A percentile compares a stretch with the other conserved stretches of the same genome.
phyloP scores from a whole-genome alignment of 2,329 filamentous ascomycete genomes.

The Ophiostoma sp. region DNA sequence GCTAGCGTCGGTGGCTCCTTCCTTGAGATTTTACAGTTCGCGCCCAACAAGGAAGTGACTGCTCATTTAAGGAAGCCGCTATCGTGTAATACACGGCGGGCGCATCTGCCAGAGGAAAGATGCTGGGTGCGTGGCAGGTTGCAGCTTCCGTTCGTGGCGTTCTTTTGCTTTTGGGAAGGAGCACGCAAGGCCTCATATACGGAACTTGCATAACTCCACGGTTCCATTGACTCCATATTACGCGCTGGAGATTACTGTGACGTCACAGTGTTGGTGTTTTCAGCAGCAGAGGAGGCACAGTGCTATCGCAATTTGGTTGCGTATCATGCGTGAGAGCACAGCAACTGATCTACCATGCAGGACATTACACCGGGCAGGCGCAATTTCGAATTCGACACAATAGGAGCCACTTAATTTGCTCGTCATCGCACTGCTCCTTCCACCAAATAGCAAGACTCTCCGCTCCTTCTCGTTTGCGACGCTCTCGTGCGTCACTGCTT shows the following conservation, averaged over 20 bases:
- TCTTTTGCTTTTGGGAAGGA: background rate
- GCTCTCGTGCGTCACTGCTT: background rate
- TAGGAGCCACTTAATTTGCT: background rate
- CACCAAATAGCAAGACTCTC: background rate
- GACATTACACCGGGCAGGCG: background rate
- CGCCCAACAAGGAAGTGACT: background rate
- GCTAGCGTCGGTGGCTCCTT: background rate
- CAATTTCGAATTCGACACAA: background rate
- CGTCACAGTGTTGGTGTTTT: background rate
- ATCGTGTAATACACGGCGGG: background rate
- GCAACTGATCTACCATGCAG: background rate
- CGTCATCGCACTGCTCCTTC: constrained; percentile 4
- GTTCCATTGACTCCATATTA: background rate
- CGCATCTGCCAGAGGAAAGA: background rate
- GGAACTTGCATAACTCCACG: background rate
- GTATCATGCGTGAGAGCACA: background rate
- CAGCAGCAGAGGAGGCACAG: background rate
- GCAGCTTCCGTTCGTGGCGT: background rate
- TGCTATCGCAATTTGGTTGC: background rate
- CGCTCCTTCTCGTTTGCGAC: background rate
- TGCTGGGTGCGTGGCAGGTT: background rate
- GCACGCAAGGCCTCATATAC: background rate
- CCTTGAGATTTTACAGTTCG: background rate
- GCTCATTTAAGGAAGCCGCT: background rate
- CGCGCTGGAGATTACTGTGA: background rate